Conservation (phyloP, 1,284 basidiomycete genomes). For the Ceratobasidium sp. region DNA sequence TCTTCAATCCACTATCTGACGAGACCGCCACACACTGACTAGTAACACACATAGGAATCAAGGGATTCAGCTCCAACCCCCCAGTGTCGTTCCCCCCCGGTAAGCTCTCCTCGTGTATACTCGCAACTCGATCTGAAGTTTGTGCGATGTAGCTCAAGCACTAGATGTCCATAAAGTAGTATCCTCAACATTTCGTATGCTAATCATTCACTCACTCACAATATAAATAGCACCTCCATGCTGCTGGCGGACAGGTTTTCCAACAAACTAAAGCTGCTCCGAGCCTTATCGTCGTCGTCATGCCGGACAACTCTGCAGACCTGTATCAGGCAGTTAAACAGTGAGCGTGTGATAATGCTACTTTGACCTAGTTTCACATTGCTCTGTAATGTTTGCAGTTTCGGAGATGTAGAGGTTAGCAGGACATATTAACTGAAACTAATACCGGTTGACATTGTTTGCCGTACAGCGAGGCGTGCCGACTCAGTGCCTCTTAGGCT, state of each 20-base stretch:
- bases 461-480: conserved; percentile 66
- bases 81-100: conserved; percentile 20
- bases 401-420: conserved; percentile 65
- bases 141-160: neutral
- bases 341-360: conserved; percentile 23
- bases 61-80: conserved; percentile 7
- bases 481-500: conserved; percentile 75
- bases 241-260: conserved; percentile 5
- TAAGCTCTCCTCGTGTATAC: neutral
- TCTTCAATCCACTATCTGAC: neutral
- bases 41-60: conserved; percentile 12
- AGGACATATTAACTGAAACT: neutral
- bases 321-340: conserved; percentile 44
- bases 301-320: conserved; percentile 44
- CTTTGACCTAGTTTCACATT: neutral
- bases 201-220: neutral
- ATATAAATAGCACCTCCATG: conserved; percentile 14
- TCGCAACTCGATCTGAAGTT: neutral
- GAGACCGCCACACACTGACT: no score
- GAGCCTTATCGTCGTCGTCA: conserved; percentile 44
- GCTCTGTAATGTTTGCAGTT: conserved; percentile 57
- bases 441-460: conserved; percentile 3
- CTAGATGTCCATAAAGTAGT: conserved; percentile 22
- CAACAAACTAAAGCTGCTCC: conserved; percentile 17
- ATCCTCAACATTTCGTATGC: neutral